Percentiles rank a stretch among this genome's conserved stretches.
phyloP scores from a whole-genome alignment of 148 eudicot genomes.

The Heliosperma pusillum region DNA sequence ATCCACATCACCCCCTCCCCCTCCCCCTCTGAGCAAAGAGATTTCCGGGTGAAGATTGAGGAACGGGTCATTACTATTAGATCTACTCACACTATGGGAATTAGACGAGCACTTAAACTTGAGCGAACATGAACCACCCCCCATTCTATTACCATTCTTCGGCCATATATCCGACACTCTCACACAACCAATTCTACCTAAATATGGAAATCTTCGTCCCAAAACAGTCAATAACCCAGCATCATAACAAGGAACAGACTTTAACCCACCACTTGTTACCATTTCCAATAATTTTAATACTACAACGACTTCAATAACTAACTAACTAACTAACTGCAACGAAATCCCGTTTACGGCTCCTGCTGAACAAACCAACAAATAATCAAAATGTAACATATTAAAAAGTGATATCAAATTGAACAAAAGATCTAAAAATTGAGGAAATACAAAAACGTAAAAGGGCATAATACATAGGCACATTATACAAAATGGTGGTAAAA shows the following conservation, averaged over 20 bases:
- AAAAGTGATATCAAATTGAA: too few relatives aligned
- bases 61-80: conserved; percentile 62
- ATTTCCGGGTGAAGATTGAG: conserved; percentile 84
- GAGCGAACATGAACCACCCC: conserved; percentile 28
- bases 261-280: conserved; percentile 53
- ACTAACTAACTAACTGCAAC: not conserved
- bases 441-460: too few relatives aligned
- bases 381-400: too few relatives aligned
- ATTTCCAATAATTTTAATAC: conserved; percentile 24
- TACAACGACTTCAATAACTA: not conserved
- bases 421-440: too few relatives aligned
- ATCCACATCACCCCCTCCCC: conserved; percentile 29
- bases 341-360: too few relatives aligned
- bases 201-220: conserved; percentile 37
- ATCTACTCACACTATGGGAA: conserved; percentile 50
- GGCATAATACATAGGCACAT: too few relatives aligned
- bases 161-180: conserved; percentile 34
- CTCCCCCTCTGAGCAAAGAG: conserved; percentile 80
- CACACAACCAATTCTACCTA: conserved; percentile 30
- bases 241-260: conserved; percentile 47
- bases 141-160: conserved; percentile 29
- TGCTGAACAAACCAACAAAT: too few relatives aligned
- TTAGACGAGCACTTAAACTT: conserved; percentile 53
- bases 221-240: conserved; percentile 52
- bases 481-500: too few relatives aligned